Evolutionary conservation across 192 early-diverging fungal species (phyloP).

Genomic region (Entomortierella lignicola): DNA sequence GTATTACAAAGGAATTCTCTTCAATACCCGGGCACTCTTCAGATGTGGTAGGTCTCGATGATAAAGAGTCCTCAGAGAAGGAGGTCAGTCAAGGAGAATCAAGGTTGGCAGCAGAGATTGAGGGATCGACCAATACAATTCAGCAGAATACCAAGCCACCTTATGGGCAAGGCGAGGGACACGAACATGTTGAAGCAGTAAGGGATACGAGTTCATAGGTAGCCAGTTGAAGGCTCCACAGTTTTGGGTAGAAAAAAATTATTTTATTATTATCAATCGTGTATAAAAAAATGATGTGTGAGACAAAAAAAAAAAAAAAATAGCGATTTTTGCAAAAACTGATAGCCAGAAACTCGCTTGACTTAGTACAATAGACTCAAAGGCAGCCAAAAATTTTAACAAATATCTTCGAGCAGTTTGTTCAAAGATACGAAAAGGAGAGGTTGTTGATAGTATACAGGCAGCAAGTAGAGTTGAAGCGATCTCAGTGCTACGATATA

Average conservation of each 20-base stretch:
- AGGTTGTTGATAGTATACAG: no score
- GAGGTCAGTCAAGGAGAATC: neutral
- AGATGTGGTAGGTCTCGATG: neutral
- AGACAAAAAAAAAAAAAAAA: no score
- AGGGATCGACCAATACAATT: neutral
- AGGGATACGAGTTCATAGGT: neutral
- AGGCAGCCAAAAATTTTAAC: no score
- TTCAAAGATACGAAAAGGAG: no score
- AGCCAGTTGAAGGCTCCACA: neutral
- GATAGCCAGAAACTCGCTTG: no score
- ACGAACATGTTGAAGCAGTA: neutral
- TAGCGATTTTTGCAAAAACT: no score
- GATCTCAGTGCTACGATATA: no score
- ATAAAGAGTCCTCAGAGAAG: neutral
- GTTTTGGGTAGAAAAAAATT: neutral
- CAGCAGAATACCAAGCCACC: slow-evolving; percentile 9
- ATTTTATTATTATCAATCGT: neutral
- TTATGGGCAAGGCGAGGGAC: neutral
- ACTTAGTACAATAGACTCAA: no score
- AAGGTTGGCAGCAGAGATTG: neutral
- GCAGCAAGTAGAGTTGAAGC: no score
- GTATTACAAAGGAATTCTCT: neutral
- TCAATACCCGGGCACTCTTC: neutral
- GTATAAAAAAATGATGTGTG: neutral
- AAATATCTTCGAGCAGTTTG: no score